These are phyloP conservation scores for Hygrophila difformis DNA, from an alignment of 257 asterid species.

Conservation along the genomic window DNA sequence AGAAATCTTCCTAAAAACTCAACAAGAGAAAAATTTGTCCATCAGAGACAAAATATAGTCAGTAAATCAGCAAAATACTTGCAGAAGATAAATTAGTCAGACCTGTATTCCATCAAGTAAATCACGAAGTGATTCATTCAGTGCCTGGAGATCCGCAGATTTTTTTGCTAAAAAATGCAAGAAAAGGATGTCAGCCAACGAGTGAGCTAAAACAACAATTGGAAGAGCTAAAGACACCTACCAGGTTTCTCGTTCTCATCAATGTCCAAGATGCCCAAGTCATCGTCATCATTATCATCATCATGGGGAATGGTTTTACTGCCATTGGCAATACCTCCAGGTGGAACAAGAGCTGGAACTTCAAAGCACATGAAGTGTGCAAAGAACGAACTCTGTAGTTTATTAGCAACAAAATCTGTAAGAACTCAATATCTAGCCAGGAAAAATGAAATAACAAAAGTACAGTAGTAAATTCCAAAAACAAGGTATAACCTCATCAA, in stretches of 20 bases:
- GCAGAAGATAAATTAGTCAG: conserved; percentile 14
- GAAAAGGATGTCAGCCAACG: conserved; percentile 10
- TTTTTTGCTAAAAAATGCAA: conserved; percentile 42
- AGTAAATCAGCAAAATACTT: conserved; percentile 14
- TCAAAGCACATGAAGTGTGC: conserved; percentile 99
- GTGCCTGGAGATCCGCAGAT: conserved; percentile 71
- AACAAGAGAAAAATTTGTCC: conserved; percentile 5
- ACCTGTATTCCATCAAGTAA: conserved; percentile 99
- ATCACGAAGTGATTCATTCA: conserved; percentile 84
- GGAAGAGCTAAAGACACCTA: conserved; percentile 22
- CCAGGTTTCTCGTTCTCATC: conserved; percentile 78
- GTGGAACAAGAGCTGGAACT: conserved; percentile 93
- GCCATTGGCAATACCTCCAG: conserved; percentile 65
- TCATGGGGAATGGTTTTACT: conserved; percentile 38
- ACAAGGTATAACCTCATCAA: conserved; percentile 69
- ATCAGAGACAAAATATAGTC: conserved; percentile 8
- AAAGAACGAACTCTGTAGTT: conserved; percentile 87
- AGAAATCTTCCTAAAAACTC: conserved; percentile 80
- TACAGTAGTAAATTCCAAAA: conserved; percentile 15
- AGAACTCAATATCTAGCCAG: conserved; percentile 9
- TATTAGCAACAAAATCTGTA: conserved; percentile 5
- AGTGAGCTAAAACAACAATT: conserved; percentile 16
- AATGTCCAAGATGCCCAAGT: conserved; percentile 90
- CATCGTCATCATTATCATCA: conserved; percentile 64
- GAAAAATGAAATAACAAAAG: conserved; percentile 10